Base-by-base conservation (phyloP, 164 flowering plant species). In the Aristolochia fimbriata region DNA sequence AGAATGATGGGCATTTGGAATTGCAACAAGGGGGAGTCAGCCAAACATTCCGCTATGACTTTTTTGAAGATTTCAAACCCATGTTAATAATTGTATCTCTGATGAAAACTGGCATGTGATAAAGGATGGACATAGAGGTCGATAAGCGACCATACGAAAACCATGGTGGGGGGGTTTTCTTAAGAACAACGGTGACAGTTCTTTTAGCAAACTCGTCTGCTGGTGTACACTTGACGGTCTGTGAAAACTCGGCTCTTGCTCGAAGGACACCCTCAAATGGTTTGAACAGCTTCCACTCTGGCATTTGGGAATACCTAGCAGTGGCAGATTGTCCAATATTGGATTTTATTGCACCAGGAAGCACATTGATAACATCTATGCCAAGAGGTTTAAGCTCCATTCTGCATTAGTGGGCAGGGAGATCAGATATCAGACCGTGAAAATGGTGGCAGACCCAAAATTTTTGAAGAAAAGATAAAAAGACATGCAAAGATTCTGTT, bases 201-300 rank as follows among this genome's bases (percentile, higher is more conserved):
- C 75, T 80, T 77, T 80, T 77, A 1, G 97, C 97, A 74, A 93
- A 86, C 65, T 74, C 91, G 1, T 86, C 87, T n/a, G 89, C 24
- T 11, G 96, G 88, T 49, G 88, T 89, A 7, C 85, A 47, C 6
- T 70, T 78, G 12, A 60, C 12, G 23, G 71, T 69, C 47, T 90
- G 99, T n/a, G 96, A 88, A 1, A 69, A 27, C 52, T 53, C 12
- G 22, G 86, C 86, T 65, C 97, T 78, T 6, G 55, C 77, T 15
- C 77, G 67, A 22, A 93, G 84, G 9, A 71, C 78, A 48, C 65
- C 75, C 50, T 79, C 84, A 68, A 76, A 93, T 33, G 75, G 75
- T 66, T 90, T 85, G 77, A 76, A 93, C 30, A 90, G 57, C 65
- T 85, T 90, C 92, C 85, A 85, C 64, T 90, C 89, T 0, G 99